Percentiles rank a stretch among this genome's conserved stretches.
Evolutionary conservation across 2,329 filamentous ascomycete species (phyloP).

Genomic region (Colletotrichum tabaci): DNA sequence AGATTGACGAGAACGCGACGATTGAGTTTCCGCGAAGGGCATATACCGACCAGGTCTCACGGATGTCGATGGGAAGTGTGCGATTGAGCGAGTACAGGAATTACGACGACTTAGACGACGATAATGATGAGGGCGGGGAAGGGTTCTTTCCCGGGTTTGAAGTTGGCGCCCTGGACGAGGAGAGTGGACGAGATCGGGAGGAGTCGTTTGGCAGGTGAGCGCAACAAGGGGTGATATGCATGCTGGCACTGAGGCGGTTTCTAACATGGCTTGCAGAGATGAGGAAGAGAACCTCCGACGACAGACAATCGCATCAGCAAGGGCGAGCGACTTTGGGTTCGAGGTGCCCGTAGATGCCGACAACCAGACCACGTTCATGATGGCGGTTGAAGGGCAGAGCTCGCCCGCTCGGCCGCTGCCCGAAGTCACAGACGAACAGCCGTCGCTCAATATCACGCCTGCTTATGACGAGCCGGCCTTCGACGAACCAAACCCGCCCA

Average conservation of each 20-base stretch:
- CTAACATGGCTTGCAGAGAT: conserved; percentile 47
- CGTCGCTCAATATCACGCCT: conserved; percentile 29
- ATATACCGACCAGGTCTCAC: conserved; percentile 61
- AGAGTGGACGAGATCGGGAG: conserved; percentile 56
- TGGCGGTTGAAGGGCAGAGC: conserved; percentile 52
- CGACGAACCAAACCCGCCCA: conserved; percentile 39
- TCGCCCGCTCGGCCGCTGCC: conserved; percentile 41
- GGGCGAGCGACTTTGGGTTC: conserved; percentile 67
- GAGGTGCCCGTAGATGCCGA: conserved; percentile 64
- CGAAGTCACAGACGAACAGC: conserved; percentile 43
- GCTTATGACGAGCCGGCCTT: conserved; percentile 45
- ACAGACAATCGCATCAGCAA: conserved; percentile 54
- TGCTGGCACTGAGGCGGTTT: not conserved
- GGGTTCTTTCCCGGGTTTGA: conserved; percentile 64
- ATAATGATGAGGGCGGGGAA: conserved; percentile 60
- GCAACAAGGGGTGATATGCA: not conserved
- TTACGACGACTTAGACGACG: conserved; percentile 54
- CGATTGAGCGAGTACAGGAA: conserved; percentile 68
- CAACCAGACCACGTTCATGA: conserved; percentile 66
- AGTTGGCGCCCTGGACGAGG: conserved; percentile 45
- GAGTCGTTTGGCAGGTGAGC: conserved; percentile 38
- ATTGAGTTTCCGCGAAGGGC: conserved; percentile 72
- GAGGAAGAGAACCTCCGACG: conserved; percentile 59
- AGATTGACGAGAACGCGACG: conserved; percentile 68
- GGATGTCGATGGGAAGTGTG: conserved; percentile 67